These are phyloP conservation scores for Boletales sp. DNA, from an alignment of 768 basidiomycete genomes.

Conservation along the genomic window DNA sequence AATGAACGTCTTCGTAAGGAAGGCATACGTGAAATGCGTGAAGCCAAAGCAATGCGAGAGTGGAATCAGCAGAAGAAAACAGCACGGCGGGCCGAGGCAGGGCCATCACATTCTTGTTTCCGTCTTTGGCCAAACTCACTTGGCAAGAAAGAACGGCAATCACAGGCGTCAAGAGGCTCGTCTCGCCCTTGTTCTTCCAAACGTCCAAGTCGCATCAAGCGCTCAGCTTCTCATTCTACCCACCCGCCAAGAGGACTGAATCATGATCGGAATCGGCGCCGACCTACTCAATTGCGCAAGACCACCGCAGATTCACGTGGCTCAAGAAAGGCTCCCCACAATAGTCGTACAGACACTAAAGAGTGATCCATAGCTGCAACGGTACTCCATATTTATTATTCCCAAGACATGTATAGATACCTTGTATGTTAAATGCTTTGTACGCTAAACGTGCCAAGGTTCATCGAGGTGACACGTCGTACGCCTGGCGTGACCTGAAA, in stretches of 20 bases:
- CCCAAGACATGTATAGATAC: conserved; percentile 10
- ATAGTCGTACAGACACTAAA: conserved; percentile 11
- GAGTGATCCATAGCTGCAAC: neutral
- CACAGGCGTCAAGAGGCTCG: conserved; percentile 7
- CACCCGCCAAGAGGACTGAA: conserved; percentile 14
- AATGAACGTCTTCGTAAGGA: conserved; percentile 58
- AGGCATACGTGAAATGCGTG: conserved; percentile 71
- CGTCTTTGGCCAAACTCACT: conserved; percentile 28
- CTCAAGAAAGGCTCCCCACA: conserved; percentile 19
- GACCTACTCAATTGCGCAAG: conserved; percentile 16
- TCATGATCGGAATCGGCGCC: conserved; percentile 12
- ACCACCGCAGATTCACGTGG: conserved; percentile 6
- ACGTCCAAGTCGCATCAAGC: conserved; percentile 3
- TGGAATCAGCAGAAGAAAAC: conserved; percentile 25
- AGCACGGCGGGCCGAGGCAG: conserved; percentile 16
- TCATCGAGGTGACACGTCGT: no score
- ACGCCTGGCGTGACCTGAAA: no score
- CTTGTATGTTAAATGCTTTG: neutral
- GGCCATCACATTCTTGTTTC: conserved; percentile 10
- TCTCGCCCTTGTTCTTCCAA: conserved; percentile 11
- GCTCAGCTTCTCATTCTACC: conserved; percentile 12
- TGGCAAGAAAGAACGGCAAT: conserved; percentile 9
- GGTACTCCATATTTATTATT: conserved; percentile 15
- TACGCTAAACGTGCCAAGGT: no score
- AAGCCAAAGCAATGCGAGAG: conserved; percentile 40